Percentiles rank a stretch among this genome's conserved stretches.
Evolutionary conservation across 345 rosid species (phyloP).

Genomic region (Mercurialis annua): DNA sequence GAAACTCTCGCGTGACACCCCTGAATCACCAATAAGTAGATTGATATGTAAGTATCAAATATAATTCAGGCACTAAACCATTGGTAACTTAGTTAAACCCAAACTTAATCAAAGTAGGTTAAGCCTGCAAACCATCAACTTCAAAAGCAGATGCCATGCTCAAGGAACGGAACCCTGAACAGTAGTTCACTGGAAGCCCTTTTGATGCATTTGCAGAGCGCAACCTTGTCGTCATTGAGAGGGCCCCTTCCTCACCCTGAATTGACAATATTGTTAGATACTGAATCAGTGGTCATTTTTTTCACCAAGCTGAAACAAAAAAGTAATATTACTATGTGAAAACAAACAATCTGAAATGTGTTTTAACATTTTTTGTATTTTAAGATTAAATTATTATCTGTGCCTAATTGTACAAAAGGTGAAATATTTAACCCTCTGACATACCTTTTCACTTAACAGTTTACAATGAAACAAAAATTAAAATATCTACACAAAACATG

Average conservation of each 20-base stretch:
- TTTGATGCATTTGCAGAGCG: slow-evolving; percentile 63
- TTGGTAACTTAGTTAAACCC: not conserved
- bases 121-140: slow-evolving; percentile 62
- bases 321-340: not conserved
- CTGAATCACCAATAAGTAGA: slow-evolving; percentile 31
- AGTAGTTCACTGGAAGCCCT: slow-evolving; percentile 90
- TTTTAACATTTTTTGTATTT: no score
- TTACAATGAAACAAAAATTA: not conserved
- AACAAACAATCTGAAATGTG: not conserved
- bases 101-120: not conserved
- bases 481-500: not conserved
- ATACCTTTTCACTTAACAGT: not conserved
- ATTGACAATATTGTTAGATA: slow-evolving; percentile 22
- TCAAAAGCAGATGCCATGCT: slow-evolving; percentile 57
- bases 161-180: slow-evolving; percentile 85
- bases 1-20: slow-evolving; percentile 76
- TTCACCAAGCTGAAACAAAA: not conserved
- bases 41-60: not conserved
- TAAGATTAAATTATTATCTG: no score
- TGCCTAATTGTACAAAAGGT: not conserved
- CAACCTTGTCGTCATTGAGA: slow-evolving; percentile 89
- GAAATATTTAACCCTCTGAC: not conserved
- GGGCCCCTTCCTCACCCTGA: slow-evolving; percentile 97
- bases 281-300: not conserved
- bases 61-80: not conserved